Evolutionary conservation across 805 yeast genomes (phyloP).

Genomic region (Ascoidea asiatica): DNA sequence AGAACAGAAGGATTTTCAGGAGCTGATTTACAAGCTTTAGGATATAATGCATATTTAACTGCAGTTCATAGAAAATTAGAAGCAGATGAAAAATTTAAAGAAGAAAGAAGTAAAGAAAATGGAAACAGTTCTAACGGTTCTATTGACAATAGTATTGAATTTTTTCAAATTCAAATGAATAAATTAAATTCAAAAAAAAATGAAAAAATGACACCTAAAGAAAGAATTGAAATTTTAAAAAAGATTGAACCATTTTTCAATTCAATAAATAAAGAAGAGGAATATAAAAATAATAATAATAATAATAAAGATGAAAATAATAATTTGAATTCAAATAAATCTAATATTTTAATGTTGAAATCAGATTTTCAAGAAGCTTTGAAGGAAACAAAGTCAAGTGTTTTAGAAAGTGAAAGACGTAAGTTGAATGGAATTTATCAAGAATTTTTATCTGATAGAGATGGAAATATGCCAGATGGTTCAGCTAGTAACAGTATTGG

Average conservation of each 20-base stretch:
- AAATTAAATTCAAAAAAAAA: conserved; percentile 9
- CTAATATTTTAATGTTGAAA: conserved; percentile 4
- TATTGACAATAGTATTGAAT: conserved; percentile 19
- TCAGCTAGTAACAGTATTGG: conserved; percentile 71
- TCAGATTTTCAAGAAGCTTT: conserved; percentile 50
- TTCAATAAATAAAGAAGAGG: conserved; percentile 5
- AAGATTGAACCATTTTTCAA: conserved; percentile 28
- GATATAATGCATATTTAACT: conserved; percentile 81
- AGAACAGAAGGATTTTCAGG: conserved; percentile 74
- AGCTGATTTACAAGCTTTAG: conserved; percentile 87
- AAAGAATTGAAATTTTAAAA: conserved; percentile 24
- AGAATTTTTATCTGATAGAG: conserved; percentile 64
- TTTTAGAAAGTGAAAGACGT: conserved; percentile 54
- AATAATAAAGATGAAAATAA: neutral
- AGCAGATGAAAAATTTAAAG: conserved; percentile 18
- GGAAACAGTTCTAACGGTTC: conserved; percentile 11
- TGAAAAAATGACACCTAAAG: conserved; percentile 21
- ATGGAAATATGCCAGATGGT: conserved; percentile 84
- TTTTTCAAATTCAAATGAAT: conserved; percentile 25
- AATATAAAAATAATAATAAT: neutral
- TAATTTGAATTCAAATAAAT: too few species aligned
- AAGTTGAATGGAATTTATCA: conserved; percentile 54
- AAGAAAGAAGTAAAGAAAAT: conserved; percentile 9
- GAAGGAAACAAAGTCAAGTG: conserved; percentile 77
- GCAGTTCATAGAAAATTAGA: conserved; percentile 67